These are phyloP conservation scores for Cryptococcus maquisensis DNA, from an alignment of 1,284 basidiomycete genomes.

Conservation along the genomic window DNA sequence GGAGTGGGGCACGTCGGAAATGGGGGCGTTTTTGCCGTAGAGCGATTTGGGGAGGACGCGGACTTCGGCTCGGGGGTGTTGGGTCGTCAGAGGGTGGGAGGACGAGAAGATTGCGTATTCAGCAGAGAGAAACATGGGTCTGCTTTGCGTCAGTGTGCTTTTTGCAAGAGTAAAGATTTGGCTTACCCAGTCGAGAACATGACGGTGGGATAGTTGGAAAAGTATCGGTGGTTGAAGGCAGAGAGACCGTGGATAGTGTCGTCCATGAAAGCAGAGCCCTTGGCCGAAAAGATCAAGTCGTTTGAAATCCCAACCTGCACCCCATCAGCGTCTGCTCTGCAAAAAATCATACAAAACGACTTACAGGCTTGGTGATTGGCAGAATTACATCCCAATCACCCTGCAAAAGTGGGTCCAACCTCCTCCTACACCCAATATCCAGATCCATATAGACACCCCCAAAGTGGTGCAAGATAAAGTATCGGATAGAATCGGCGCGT, in stretches of 20 bases:
- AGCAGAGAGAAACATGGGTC: conserved; percentile 82
- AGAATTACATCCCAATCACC: conserved; percentile 76
- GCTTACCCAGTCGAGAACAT: conserved; percentile 91
- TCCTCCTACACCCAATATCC: conserved; percentile 90
- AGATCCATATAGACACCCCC: conserved; percentile 96
- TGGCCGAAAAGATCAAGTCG: conserved; percentile 90
- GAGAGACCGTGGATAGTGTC: conserved; percentile 88
- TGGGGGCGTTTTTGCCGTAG: conserved; percentile 92
- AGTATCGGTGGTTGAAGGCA: conserved; percentile 88
- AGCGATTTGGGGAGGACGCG: conserved; percentile 88
- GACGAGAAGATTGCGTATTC: conserved; percentile 79
- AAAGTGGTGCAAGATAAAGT: conserved; percentile 93
- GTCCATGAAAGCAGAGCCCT: conserved; percentile 81
- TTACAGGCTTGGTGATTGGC: conserved; percentile 84
- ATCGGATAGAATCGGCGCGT: conserved; percentile 94
- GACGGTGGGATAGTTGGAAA: conserved; percentile 96
- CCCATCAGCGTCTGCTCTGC: conserved; percentile 51
- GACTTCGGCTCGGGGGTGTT: conserved; percentile 61
- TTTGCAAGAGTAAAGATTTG: neutral
- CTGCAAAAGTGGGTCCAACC: conserved; percentile 79
- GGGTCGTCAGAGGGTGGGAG: conserved; percentile 60
- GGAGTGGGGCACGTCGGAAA: conserved; percentile 76
- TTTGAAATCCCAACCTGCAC: conserved; percentile 77
- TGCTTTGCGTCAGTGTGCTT: conserved; percentile 7
- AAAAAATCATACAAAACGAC: conserved; percentile 1